Base-by-base conservation (phyloP, 805 yeast species). In the Isabelozyma gotoi region DNA sequence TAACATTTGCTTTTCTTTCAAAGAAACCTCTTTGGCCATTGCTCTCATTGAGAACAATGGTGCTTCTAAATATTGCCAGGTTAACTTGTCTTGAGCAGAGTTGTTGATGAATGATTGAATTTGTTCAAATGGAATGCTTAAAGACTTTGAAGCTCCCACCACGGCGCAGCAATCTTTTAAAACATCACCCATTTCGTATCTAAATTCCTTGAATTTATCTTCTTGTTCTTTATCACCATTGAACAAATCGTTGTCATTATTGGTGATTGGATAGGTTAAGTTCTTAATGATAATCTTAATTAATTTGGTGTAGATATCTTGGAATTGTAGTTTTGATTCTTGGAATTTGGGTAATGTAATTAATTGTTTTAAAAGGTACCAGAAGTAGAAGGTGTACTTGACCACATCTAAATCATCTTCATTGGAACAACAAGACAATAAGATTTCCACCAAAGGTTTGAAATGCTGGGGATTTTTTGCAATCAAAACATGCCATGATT, bases 181-280 rank as follows among this genome's bases (percentile, higher is more conserved):
- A n/a, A 92, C 96, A 62, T 94, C 98, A 32, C 98, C 98, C 87
- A 94, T 88, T 44, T 89, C 96, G 65, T 94, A 94, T 57, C 99
- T 77, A 66, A 92, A 94, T 46, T 89, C 95, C 56, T 88, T 83
- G 62, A 94, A 94, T 63, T 89, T 88, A 59, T 95, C 99, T 59
- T 90, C 96, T 43, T 80, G 85, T 59, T 89, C 97, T 51, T 72
- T 75, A 56, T 87, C 89, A 19, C 73, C 74, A 19, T 75, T 74
- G 55, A 92, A 92, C 15, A 82, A 59, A 32, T 56, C 50, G 42
- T 61, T 56, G 27, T 53, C 56, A 11, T 33, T 42, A 4, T 62
- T 55, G 2, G 56, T 59, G 7, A 65, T 60, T 15, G 97, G 98
- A 62, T 91, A 91, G 45, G 81, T 78, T 48, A 94, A 72, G 57